Base-by-base conservation (phyloP, 1,284 basidiomycete species). In the Neolentinus lepideus region DNA sequence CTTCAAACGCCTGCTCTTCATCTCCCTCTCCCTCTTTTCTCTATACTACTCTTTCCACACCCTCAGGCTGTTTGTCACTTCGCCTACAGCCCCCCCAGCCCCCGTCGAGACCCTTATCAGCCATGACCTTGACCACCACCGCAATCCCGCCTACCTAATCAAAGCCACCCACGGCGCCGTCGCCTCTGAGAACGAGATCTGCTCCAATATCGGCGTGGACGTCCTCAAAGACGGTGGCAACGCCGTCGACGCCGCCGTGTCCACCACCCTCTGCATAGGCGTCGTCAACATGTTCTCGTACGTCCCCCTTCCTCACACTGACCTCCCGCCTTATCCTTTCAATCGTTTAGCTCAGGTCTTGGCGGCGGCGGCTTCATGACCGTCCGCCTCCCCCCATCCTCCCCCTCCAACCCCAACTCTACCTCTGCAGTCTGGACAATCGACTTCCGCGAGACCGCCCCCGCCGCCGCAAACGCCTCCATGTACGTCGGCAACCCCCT, bases 341-440 rank as follows among this genome's bases (percentile, higher is more conserved):
- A 36, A 19, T 35, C 52, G n/a, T n/a, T n/a, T n/a, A 90, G 89
- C 3, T 87, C 88, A 14, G 88, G 93, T 1, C 90, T 97, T 52
- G 93, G 92, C 21, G 94, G 94, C 1, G 94, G 93, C 26, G 94
- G 94, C 0, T 94, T 95, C 67, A 92, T 96, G 85, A 85, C 88
- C 29, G 79, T 98, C 46, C 85, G 92, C 21, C 74, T 94, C 8
- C 91, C 94, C 4, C 77, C 81, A 6, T 60, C 66, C 3, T 63
- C 66, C 36, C 61, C 71, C 0, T 60, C 66, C 3, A 63, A 65
- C 36, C 61, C 71, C 0, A 72, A 73, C 43, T 69, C 64, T 1
- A 62, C 69, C 19, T 21, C 43, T 25, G 87, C 85, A 59, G 85
- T 88, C 51, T 88, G 79, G 67, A 84, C 84, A 2, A 79, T 98